Conservation (phyloP, 768 basidiomycete species). For the Phaeolepiota aurea region DNA sequence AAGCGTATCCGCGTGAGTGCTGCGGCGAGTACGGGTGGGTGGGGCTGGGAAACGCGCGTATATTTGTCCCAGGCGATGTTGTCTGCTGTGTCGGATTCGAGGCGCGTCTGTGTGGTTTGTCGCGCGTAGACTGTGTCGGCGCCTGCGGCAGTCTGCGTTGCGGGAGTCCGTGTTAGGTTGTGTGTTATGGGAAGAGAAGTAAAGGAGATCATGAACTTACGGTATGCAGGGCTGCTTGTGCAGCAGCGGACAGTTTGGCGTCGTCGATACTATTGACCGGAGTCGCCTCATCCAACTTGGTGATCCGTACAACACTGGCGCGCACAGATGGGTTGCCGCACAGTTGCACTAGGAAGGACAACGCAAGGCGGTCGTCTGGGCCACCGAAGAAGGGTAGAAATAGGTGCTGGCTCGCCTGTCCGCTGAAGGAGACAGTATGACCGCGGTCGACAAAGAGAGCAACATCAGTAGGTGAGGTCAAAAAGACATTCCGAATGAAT, state of each 20-base stretch:
- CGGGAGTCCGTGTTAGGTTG: not conserved
- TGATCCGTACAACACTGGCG: constrained; percentile 69
- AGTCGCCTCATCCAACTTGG: constrained; percentile 30
- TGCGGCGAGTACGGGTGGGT: constrained; percentile 16
- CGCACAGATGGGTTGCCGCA: constrained; percentile 45
- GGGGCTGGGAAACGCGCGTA: constrained; percentile 22
- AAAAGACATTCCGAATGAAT: constrained; percentile 78
- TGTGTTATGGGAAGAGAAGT: not conserved
- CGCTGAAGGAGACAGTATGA: constrained; percentile 18
- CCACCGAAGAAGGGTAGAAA: constrained; percentile 93
- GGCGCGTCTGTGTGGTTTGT: constrained; percentile 50
- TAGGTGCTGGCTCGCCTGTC: constrained; percentile 42
- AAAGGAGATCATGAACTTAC: constrained; percentile 3
- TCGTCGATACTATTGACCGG: constrained; percentile 20
- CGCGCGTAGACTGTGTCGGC: constrained; percentile 70
- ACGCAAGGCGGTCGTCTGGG: constrained; percentile 82
- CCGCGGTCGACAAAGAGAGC: constrained; percentile 83
- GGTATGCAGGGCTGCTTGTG: constrained; percentile 5
- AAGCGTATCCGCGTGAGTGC: constrained; percentile 67
- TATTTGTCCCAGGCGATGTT: constrained; percentile 68
- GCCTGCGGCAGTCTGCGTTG: constrained; percentile 33
- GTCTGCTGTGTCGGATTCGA: constrained; percentile 81
- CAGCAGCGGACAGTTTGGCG: constrained; percentile 6
- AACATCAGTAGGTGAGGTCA: constrained; percentile 64
- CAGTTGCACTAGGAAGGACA: constrained; percentile 79